A percentile compares a stretch with the other conserved stretches of the same genome.
These are phyloP conservation scores for Candida sp. DNA, from an alignment of 1,139 yeast species.

Conservation along the genomic window DNA sequence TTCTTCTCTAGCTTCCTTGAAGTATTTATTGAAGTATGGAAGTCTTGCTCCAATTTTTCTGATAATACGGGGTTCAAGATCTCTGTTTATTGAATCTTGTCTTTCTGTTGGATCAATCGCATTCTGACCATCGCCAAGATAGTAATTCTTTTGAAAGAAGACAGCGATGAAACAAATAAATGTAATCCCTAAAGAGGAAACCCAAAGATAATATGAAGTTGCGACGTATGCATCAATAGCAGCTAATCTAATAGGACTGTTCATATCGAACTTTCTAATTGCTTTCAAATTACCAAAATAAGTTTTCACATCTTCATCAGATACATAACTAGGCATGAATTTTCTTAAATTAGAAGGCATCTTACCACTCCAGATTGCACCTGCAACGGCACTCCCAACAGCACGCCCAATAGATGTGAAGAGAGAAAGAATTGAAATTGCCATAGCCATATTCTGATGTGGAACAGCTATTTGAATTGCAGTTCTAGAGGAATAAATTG, in stretches of 20 bases:
- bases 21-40: neutral
- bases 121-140: neutral
- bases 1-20: too few relatives aligned
- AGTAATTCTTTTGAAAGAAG: neutral
- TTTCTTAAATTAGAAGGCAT: neutral
- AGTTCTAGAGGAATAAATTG: neutral
- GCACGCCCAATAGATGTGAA: neutral
- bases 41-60: neutral
- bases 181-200: neutral
- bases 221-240: neutral
- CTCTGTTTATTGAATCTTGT: neutral
- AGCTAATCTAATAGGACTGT: neutral
- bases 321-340: neutral
- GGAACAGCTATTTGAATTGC: neutral
- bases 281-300: neutral
- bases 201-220: neutral
- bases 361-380: neutral
- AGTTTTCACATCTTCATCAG: neutral
- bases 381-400: neutral
- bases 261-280: neutral
- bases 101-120: neutral
- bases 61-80: neutral
- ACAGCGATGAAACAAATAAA: neutral
- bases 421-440: neutral
- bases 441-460: neutral